Base-by-base conservation (phyloP, 495 filamentous ascomycete genomes). In the Penicillium arizonense region DNA sequence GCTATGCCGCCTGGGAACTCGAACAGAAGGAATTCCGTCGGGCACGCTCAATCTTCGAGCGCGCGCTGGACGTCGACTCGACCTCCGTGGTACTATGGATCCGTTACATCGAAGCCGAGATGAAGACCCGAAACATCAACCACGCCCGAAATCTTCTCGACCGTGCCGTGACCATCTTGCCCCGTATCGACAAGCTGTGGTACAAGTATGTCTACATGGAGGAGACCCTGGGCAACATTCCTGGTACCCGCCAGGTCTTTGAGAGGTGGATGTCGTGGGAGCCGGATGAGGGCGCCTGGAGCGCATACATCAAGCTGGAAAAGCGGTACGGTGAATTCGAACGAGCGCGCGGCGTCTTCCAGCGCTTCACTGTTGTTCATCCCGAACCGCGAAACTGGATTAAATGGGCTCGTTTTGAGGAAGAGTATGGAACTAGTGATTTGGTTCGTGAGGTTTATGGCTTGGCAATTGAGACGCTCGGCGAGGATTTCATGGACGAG, bases 181-280 rank as follows among this genome's bases (percentile, higher is more conserved):
- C 94, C 30, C 78, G 94, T 33, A 81, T 97, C 24, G 88, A 96
- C 67, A 97, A 97, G 75, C 76, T 98, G 45, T 98, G 94, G 94
- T 97, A 93, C 72, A 96, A 97, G 67, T 97, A 96, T 79, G 90
- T 96, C 26, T 96, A 96, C 64, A 96, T 97, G 88, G 94, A 97
- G 69, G 95, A 98, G 78, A 97, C 91, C 44, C 76, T 98, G 37
- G 87, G 89, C 5, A 97, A 98, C 59, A 86, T 98, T 36, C 84
- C 92, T 6, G 94, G 94, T 13, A 95, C 91, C 14, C 79, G 94
- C 44, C 90, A 96, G 65, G 90, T 97, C 3, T 98, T 97, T 68
- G 95, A 98, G 74, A 78, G 94, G 38, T 98, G 95, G 95, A 91
- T 97, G 88, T 85, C 87, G 50, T 98, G 94, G 94, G 88, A 97